These are phyloP conservation scores for Claviceps citrina DNA, from an alignment of 2,329 filamentous ascomycete species.

Conservation along the genomic window DNA sequence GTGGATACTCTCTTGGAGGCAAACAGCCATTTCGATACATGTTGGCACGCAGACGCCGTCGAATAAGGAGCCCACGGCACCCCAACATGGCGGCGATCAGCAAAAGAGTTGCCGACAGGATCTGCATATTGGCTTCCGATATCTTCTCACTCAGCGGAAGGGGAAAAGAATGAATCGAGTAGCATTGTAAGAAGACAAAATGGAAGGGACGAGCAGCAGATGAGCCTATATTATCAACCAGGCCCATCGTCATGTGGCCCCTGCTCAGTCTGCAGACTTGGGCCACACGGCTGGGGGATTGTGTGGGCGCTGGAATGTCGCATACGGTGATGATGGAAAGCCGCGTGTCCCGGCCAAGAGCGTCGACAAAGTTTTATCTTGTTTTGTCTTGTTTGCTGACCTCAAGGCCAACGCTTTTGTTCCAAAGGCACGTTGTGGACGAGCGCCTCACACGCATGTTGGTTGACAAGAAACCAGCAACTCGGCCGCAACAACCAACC, in stretches of 20 bases:
- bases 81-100: not conserved
- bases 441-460: not conserved
- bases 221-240: not conserved
- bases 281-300: not conserved
- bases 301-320: not conserved
- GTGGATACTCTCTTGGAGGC: conserved; percentile 3
- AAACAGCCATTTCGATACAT: not conserved
- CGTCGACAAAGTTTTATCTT: not conserved
- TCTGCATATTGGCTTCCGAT: not conserved
- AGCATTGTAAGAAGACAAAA: not conserved
- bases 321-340: not conserved
- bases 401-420: not conserved
- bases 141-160: not conserved
- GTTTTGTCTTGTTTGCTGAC: not conserved
- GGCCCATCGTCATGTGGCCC: not conserved
- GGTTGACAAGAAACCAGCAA: not conserved
- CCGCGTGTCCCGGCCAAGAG: not conserved
- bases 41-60: not conserved
- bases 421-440: not conserved
- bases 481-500: not conserved
- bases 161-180: too few species aligned
- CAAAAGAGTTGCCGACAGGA: not conserved
- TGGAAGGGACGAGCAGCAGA: not conserved
- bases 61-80: not conserved
- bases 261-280: not conserved